phyloP scores from a whole-genome alignment of 2,329 filamentous ascomycete genomes.

The Aspergillus melleus region DNA sequence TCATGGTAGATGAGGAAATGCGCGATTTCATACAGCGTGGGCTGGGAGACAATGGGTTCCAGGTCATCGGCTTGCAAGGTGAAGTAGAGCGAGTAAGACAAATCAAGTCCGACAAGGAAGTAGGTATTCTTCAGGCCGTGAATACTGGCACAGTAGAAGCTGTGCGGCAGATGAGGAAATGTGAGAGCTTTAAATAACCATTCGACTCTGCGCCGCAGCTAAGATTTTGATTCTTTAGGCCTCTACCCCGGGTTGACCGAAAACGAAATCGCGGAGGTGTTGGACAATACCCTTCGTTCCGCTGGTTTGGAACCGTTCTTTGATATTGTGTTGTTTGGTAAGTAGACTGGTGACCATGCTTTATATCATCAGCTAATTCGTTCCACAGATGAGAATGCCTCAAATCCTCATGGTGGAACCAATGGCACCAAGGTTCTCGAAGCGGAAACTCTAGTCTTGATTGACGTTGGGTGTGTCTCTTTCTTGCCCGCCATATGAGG shows the following conservation, averaged over 20 bases:
- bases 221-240: slow-evolving; percentile 39
- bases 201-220: not conserved
- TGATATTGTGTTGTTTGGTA: slow-evolving; percentile 62
- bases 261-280: slow-evolving; percentile 56
- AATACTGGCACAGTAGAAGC: slow-evolving; percentile 65
- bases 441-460: slow-evolving; percentile 59
- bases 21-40: slow-evolving; percentile 63
- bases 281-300: slow-evolving; percentile 57
- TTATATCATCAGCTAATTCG: not conserved
- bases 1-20: slow-evolving; percentile 68
- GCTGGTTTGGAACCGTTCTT: slow-evolving; percentile 61
- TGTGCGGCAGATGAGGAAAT: slow-evolving; percentile 57
- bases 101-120: slow-evolving; percentile 56
- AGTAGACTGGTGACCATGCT: not conserved
- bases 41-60: slow-evolving; percentile 54
- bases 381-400: slow-evolving; percentile 37
- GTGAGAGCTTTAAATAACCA: slow-evolving; percentile 5
- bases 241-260: slow-evolving; percentile 60
- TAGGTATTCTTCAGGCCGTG: slow-evolving; percentile 60
- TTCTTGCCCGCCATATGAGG: not conserved
- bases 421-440: slow-evolving; percentile 52
- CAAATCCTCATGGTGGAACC: slow-evolving; percentile 43
- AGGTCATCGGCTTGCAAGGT: slow-evolving; percentile 55
- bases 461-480: slow-evolving; percentile 54
- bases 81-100: slow-evolving; percentile 61